Base-by-base conservation (phyloP, 2,329 filamentous ascomycete species). In the Paecilomyces fulvus region DNA sequence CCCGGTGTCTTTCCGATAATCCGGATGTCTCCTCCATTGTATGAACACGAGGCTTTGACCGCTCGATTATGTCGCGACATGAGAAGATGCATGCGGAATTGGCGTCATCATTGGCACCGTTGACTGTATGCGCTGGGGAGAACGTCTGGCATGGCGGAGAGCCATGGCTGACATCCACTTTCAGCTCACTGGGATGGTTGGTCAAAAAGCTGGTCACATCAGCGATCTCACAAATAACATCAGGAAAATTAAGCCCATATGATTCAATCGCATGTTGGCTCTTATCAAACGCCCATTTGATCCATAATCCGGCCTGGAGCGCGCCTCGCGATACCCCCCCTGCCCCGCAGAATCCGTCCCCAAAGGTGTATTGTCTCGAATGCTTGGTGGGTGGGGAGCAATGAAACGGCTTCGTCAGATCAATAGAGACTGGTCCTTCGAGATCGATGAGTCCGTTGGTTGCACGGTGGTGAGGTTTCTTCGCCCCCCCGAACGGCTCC, bases 1-100 rank as follows among this genome's bases (percentile, higher is more conserved):
- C 70, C 10, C 73, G 68, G 55, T 86, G 83, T 0, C 76, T 70
- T 0, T 79, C 71, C 21, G 81, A 69, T 0, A 95, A 79, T 0
- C 89, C 89, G 54, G 83, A 85, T 0, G 90, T 92, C 65, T 95
- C 87, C 63, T 95, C 90, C 0, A 95, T 74, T 0, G 89, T 95
- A 1, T 89, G 80, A 0, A 94, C 66, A 0, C 90, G 79, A 0
- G 90, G 89, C 0, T 78, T 80, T 0, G 80, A 68, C 33, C 80
- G 79, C 4, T 79, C 70, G 0, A 92, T 72, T 0, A 91, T 69
- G 3, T 79, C 69, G 1, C 76, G 72, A 0, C 79, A 67, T 0
- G 72, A 72, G 49, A 80, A 79, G 0, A 80, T 70, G 0, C 79
- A 74, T 1, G 84, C 83, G 0, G 82, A 83, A 61, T 95, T 94